Base-by-base conservation (phyloP, 176 grass and related monocot species). In the Oryza brachyantha region DNA sequence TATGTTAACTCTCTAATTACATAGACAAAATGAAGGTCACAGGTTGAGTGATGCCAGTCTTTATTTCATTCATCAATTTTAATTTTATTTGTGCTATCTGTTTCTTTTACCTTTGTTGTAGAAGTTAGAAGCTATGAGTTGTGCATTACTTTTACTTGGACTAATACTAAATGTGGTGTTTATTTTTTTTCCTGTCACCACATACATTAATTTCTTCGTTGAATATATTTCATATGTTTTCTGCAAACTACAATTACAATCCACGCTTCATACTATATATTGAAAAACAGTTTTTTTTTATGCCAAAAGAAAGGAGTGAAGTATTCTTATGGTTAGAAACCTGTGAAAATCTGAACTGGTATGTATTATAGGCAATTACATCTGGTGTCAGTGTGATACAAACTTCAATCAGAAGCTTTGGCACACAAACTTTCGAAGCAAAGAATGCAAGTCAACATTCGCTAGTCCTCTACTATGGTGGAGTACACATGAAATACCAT, bases 81-180 rank as follows among this genome's bases (percentile, higher is more conserved):
- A 10, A 14, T 2, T 74, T 29, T 31, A 54, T 24, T 16, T 40
- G 52, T 16, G n/a, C n/a, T n/a, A n/a, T n/a, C n/a, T 69, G 13
- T 72, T 81, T 32, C 17, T 7, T 55, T 14, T 9, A 79, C 7
- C 14, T 31, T 79, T 59, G 13, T n/a, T n/a, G n/a, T n/a, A n/a
- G n/a, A n/a, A 69, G 58, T 64, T 54, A 27, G 12, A 54, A 79
- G 10, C 34, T 40, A 5, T 58, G 25, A 54, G 35, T 10, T 7
- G 24, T 69, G 34, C 34, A 28, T 38, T 81, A 61, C 35, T 36
- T 16, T 81, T 45, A 46, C n/a, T 82, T 62, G 19, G 39, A 61
- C 14, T 26, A 71, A 29, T 29, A 21, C 26, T 71, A 13, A 27
- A 17, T 69, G 25, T 42, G 13, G 5, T 69, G 25, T 42, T 5